phyloP scores from a whole-genome alignment of 1,284 basidiomycete genomes.

The Singerocomus rubriflavus region DNA sequence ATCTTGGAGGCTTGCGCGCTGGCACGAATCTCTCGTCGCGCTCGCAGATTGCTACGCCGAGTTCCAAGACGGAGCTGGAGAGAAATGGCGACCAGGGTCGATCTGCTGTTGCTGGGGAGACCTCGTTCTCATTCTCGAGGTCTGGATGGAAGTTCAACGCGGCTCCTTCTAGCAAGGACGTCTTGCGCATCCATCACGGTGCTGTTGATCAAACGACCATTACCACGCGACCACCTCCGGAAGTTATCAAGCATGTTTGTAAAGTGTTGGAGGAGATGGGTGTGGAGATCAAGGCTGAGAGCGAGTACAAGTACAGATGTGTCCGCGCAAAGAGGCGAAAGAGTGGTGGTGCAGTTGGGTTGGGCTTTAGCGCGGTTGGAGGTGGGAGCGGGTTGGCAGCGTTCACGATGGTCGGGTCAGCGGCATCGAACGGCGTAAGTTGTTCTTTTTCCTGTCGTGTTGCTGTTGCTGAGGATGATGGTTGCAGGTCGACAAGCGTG shows the following conservation, averaged over 20 bases:
- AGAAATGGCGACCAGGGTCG: slow-evolving; percentile 30
- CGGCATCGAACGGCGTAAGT: slow-evolving; percentile 77
- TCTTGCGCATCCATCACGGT: slow-evolving; percentile 85
- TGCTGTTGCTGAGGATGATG: slow-evolving; percentile 8
- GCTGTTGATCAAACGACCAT: slow-evolving; percentile 92
- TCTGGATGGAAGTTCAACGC: slow-evolving; percentile 32
- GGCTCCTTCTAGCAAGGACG: slow-evolving; percentile 43
- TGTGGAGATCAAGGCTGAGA: slow-evolving; percentile 83
- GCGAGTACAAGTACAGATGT: slow-evolving; percentile 86
- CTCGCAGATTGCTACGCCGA: slow-evolving; percentile 31
- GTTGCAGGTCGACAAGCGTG: slow-evolving; percentile 74
- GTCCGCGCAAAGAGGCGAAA: slow-evolving; percentile 71
- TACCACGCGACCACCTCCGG: slow-evolving; percentile 79
- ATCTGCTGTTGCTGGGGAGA: slow-evolving; percentile 22
- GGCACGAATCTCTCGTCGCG: slow-evolving; percentile 27
- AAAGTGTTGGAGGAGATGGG: slow-evolving; percentile 87
- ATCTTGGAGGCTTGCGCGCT: slow-evolving; percentile 15
- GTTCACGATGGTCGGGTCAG: slow-evolving; percentile 74
- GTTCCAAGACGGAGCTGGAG: slow-evolving; percentile 26
- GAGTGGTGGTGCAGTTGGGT: slow-evolving; percentile 39
- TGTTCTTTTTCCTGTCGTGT: slow-evolving; percentile 1
- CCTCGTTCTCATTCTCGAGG: slow-evolving; percentile 34
- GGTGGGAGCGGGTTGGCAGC: slow-evolving; percentile 57
- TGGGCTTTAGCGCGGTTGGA: slow-evolving; percentile 41
- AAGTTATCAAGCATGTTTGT: slow-evolving; percentile 85